A percentile compares a stretch with the other conserved stretches of the same genome.
These are phyloP conservation scores for Candida coquimbonensis DNA, from an alignment of 805 yeast genomes.

Conservation along the genomic window DNA sequence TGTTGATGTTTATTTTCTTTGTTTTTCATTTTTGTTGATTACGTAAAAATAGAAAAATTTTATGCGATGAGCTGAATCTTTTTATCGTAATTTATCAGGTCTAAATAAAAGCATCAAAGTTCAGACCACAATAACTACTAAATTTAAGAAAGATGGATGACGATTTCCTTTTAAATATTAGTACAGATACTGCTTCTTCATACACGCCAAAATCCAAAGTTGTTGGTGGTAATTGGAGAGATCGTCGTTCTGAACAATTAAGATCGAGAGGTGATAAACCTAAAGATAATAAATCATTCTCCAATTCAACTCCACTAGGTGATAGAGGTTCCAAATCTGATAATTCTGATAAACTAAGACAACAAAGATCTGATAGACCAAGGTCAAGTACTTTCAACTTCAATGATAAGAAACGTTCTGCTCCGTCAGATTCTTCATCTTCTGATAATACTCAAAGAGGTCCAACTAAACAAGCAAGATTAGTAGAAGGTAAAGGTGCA, in stretches of 20 bases:
- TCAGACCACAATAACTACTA: too few species aligned
- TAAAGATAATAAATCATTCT: neutral
- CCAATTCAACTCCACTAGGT: constrained; percentile 3
- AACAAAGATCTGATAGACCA: neutral
- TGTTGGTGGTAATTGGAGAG: constrained; percentile 78
- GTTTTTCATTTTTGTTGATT: neutral
- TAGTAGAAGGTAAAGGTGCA: constrained; percentile 42
- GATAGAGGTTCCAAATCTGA: neutral
- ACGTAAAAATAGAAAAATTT: neutral
- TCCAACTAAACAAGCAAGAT: constrained; percentile 31
- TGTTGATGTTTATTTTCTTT: too few species aligned
- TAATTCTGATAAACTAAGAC: neutral
- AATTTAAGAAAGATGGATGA: constrained; percentile 38
- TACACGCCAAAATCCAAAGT: constrained; percentile 31
- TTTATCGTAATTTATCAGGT: neutral
- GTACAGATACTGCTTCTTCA: constrained; percentile 31
- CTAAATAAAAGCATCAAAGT: too few species aligned
- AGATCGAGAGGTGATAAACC: constrained; percentile 17
- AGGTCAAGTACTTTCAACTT: constrained; percentile 4
- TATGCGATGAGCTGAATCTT: constrained; percentile 4
- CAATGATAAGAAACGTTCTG: constrained; percentile 11
- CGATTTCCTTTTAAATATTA: constrained; percentile 71
- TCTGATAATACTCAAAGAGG: constrained; percentile 12
- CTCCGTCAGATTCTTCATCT: constrained; percentile 5
- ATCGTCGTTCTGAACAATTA: constrained; percentile 46